Base-by-base conservation (phyloP, 768 basidiomycete genomes). In the Phanerochaete sordida region DNA sequence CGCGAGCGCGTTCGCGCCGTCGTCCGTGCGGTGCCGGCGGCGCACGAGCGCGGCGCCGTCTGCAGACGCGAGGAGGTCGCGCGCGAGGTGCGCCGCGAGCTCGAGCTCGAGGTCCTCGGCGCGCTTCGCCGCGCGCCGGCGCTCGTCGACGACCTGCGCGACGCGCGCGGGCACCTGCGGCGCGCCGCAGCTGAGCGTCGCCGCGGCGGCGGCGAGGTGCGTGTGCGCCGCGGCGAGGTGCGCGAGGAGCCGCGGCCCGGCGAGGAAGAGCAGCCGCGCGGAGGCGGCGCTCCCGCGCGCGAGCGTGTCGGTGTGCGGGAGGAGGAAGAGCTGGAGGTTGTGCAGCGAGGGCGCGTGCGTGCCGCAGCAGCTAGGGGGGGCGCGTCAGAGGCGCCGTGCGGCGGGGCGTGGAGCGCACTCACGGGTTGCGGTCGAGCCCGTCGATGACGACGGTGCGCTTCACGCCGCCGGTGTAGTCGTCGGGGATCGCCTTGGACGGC, bases 381-480 rank as follows among this genome's bases (percentile, higher is more conserved):
- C 21, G 13, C 44, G 27, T 45, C 9, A 30, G 27, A 7, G 27
- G 47, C 30, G 44, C 35, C 19, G 1, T 24, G 56, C 2, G 13
- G 47, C 11, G 23, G 13, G 13, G 33, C 7, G 33, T 35, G 13
- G 33, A 35, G 53, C 7, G 15, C 21, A 70, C 88, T 66, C 73
- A 91, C 85, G 88, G 88, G 69, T 87, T 91, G 44, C 87, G 81
- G 70, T 95, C 93, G 4, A 93, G 77, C 13, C 85, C 86, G 54
- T 93, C 90, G 55, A 97, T 95, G 27, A 88, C 79, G 31, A 95
- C 84, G 11, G 90, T 85, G n/a, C 94, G 79, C 67, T 81, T 89
- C 62, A 90, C 83, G 15, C 86, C 87, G 3, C 88, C 89, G 6
- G 86, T 85, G 65, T 92, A 91, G 71, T 92, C 86, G 2, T 78